A percentile compares a stretch with the other conserved stretches of the same genome.
These are phyloP conservation scores for Tuber borchii DNA, from an alignment of 495 filamentous ascomycete genomes.

Conservation along the genomic window DNA sequence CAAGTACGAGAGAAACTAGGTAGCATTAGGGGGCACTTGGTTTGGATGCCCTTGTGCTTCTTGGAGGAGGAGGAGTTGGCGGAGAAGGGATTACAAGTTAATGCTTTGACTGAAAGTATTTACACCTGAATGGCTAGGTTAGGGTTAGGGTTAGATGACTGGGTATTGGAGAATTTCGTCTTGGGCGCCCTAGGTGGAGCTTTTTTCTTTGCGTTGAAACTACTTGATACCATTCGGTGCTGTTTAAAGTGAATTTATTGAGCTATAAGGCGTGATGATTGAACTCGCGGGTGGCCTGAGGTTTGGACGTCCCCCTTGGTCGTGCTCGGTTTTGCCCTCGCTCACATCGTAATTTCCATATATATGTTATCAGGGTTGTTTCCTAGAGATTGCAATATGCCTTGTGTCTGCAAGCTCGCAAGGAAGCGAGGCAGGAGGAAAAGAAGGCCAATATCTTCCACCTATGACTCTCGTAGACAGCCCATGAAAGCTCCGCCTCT, in stretches of 20 bases:
- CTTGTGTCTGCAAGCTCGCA: neutral
- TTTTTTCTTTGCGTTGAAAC: neutral
- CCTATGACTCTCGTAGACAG: neutral
- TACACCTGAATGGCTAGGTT: constrained; percentile 46
- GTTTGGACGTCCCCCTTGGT: neutral
- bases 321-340: neutral
- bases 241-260: neutral
- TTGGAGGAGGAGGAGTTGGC: constrained; percentile 81
- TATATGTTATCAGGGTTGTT: neutral
- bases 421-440: too few species aligned
- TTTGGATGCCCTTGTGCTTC: constrained; percentile 93
- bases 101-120: constrained; percentile 63
- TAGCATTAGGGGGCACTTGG: constrained; percentile 76
- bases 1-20: constrained; percentile 71
- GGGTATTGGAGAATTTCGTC: neutral
- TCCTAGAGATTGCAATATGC: neutral
- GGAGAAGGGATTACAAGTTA: constrained; percentile 72
- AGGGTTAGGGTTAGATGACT: neutral
- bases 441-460: too few species aligned
- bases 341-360: neutral
- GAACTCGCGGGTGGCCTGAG: too few species aligned
- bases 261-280: neutral
- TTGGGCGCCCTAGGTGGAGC: neutral
- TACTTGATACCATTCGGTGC: neutral
- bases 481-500: neutral